Conservation (phyloP, 306 rosid species). For the Pueraria montana region DNA sequence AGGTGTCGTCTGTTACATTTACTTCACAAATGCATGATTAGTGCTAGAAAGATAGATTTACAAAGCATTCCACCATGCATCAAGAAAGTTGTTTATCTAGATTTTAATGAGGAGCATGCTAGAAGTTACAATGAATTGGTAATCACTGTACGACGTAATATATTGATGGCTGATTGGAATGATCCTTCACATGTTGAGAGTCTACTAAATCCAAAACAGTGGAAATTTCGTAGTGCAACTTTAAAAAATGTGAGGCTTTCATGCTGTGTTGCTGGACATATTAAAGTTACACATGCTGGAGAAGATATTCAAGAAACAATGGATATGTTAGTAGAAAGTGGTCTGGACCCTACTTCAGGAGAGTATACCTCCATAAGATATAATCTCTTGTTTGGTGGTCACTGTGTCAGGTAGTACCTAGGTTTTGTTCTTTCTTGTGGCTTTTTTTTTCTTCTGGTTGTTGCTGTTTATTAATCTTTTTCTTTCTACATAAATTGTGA, state of each 20-base stretch:
- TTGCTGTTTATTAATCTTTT: slow-evolving; percentile 32
- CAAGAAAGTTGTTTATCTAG: slow-evolving; percentile 70
- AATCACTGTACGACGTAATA: slow-evolving; percentile 91
- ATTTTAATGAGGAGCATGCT: slow-evolving; percentile 89
- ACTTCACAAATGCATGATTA: slow-evolving; percentile 86
- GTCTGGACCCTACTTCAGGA: slow-evolving; percentile 74
- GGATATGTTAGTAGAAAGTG: slow-evolving; percentile 83
- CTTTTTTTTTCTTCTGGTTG: slow-evolving; percentile 12
- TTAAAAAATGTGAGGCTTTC: slow-evolving; percentile 88
- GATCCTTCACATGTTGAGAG: slow-evolving; percentile 97
- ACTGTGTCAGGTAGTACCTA: slow-evolving; percentile 76
- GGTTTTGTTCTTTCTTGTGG: slow-evolving; percentile 44
- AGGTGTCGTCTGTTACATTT: slow-evolving; percentile 79
- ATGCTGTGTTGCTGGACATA: slow-evolving; percentile 98
- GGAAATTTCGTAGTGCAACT: slow-evolving; percentile 86
- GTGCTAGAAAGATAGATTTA: slow-evolving; percentile 91
- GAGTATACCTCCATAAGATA: slow-evolving; percentile 79
- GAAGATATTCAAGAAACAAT: slow-evolving; percentile 98
- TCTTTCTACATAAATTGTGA: slow-evolving; percentile 37
- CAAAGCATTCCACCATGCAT: slow-evolving; percentile 89
- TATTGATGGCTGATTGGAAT: slow-evolving; percentile 98
- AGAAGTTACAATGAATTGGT: slow-evolving; percentile 91
- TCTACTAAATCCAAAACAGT: slow-evolving; percentile 90
- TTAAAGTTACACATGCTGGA: slow-evolving; percentile 95
- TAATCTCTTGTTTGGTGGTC: slow-evolving; percentile 78